Percentiles rank a stretch among this genome's conserved stretches.
Evolutionary conservation across 768 basidiomycete genomes (phyloP).

Genomic region (Flagelloscypha sp.): DNA sequence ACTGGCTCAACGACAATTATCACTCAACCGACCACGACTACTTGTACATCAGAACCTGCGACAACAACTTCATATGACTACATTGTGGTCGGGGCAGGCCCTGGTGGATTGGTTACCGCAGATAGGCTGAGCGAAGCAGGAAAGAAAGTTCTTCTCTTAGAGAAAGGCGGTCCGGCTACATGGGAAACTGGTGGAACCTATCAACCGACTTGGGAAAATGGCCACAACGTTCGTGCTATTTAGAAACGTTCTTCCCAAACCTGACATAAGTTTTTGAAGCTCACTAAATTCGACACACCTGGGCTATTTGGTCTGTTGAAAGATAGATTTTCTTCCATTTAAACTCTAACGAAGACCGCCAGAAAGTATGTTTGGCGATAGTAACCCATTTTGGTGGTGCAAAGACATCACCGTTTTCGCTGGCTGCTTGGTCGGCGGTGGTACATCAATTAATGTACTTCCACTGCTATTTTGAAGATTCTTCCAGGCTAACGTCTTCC

Average conservation of each 20-base stretch:
- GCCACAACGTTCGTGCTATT: constrained; percentile 30
- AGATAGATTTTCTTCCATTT: no score
- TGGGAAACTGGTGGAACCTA: constrained; percentile 54
- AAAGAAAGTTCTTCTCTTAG: constrained; percentile 55
- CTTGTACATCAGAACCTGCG: no score
- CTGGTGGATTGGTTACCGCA: constrained; percentile 50
- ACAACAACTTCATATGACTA: no score
- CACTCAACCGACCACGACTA: no score
- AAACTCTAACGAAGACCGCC: no score
- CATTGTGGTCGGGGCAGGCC: constrained; percentile 51
- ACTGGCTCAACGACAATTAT: no score
- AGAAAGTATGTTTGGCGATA: constrained; percentile 57
- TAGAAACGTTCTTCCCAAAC: no score
- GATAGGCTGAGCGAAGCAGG: constrained; percentile 53
- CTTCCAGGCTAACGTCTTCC: no score
- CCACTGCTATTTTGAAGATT: no score
- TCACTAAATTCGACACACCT: constrained; percentile 60
- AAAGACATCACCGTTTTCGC: constrained; percentile 58
- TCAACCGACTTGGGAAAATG: constrained; percentile 39
- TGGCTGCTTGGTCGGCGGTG: constrained; percentile 57
- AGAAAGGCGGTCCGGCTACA: constrained; percentile 57
- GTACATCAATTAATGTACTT: constrained; percentile 57
- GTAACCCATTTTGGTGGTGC: constrained; percentile 56
- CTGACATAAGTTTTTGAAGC: constrained; percentile 26
- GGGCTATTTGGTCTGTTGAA: constrained; percentile 39